phyloP scores from a whole-genome alignment of 2,329 filamentous ascomycete species.

The Macroventuria anomochaeta region DNA sequence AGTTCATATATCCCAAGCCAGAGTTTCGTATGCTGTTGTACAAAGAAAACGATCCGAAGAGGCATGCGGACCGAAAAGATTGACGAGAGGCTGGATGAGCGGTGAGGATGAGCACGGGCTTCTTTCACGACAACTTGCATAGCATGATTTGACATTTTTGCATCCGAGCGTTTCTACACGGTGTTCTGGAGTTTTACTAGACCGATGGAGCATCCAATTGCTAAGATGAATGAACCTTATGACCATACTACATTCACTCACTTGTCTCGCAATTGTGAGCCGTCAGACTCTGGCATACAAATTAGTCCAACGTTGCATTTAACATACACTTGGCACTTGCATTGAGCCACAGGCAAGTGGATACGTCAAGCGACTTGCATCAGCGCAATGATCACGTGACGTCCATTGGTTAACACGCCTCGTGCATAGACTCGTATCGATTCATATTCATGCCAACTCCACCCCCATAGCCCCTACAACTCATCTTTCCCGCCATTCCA shows the following conservation, averaged over 20 bases:
- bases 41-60: slow-evolving; percentile 15
- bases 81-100: slow-evolving; percentile 17
- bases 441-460: no score
- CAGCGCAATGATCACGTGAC: neutral
- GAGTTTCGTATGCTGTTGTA: slow-evolving; percentile 15
- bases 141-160: slow-evolving; percentile 20
- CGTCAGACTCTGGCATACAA: no score
- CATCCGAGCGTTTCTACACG: slow-evolving; percentile 20
- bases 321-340: neutral
- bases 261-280: neutral
- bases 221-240: slow-evolving; percentile 21
- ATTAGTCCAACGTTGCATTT: neutral
- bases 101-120: slow-evolving; percentile 20
- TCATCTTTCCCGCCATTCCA: slow-evolving; percentile 27
- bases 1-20: slow-evolving; percentile 9
- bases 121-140: slow-evolving; percentile 20
- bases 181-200: slow-evolving; percentile 25
- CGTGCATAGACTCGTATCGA: neutral
- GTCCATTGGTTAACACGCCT: neutral
- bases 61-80: slow-evolving; percentile 12
- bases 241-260: slow-evolving; percentile 1
- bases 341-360: neutral
- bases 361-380: neutral
- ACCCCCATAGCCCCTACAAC: neutral
- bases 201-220: slow-evolving; percentile 30